These are phyloP conservation scores for Phytophthora vignae DNA, from an alignment of 352 stramenopile species.

Conservation along the genomic window DNA sequence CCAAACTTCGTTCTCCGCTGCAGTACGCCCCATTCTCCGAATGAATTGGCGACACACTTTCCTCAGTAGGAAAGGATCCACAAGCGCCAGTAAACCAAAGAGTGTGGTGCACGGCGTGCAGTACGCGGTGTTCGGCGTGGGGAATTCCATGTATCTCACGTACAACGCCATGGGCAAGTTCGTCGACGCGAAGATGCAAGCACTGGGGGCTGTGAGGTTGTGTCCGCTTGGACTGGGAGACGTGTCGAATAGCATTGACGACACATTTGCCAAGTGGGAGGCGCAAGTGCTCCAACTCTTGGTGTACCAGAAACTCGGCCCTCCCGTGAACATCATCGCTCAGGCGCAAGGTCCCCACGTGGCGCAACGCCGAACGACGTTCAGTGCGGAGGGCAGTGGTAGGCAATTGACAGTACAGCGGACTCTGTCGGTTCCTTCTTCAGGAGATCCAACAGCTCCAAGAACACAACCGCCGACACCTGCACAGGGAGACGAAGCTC, in stretches of 20 bases:
- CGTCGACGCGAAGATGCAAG: constrained; percentile 82
- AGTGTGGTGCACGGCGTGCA: constrained; percentile 69
- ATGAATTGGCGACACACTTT: constrained; percentile 7
- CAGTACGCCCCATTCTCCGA: constrained; percentile 1
- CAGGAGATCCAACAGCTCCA: background rate
- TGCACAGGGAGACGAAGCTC: background rate
- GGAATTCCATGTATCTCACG: constrained; percentile 95
- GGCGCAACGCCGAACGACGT: background rate
- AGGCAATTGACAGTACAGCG: background rate
- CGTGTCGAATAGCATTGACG: constrained; percentile 88
- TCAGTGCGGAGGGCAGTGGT: background rate
- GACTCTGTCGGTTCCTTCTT: background rate
- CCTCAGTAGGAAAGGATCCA: background rate
- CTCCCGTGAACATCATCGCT: background rate
- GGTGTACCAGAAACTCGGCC: constrained; percentile 8
- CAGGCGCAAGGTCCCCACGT: background rate
- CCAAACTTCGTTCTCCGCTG: constrained; percentile 6
- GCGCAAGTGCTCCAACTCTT: constrained; percentile 45
- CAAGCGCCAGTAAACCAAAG: constrained; percentile 3
- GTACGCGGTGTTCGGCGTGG: constrained; percentile 96
- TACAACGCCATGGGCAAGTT: constrained; percentile 96
- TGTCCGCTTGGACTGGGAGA: constrained; percentile 89
- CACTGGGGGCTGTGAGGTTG: constrained; percentile 78
- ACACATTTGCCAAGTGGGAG: constrained; percentile 68
- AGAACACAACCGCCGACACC: background rate